Conservation (phyloP, 2,329 filamentous ascomycete genomes). For the Monosporascus sp. region DNA sequence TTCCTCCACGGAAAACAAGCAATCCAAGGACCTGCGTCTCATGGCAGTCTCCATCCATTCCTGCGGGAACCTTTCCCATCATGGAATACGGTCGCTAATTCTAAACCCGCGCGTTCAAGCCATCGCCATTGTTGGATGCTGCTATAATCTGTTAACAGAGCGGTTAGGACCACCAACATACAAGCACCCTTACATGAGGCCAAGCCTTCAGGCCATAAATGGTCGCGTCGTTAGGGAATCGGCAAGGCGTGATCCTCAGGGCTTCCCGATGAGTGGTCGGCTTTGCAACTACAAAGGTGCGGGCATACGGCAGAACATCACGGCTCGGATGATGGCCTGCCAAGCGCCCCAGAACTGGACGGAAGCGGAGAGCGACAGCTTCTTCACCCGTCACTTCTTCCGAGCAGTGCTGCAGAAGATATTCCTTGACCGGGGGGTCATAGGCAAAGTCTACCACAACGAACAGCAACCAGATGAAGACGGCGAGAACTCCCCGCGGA, state of each 20-base stretch:
- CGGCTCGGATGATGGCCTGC: constrained; percentile 95
- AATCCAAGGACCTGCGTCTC: constrained; percentile 42
- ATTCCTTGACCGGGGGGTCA: constrained; percentile 79
- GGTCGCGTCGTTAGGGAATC: constrained; percentile 65
- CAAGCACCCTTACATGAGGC: constrained; percentile 73
- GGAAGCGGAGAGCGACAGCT: constrained; percentile 69
- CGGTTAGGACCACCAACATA: constrained; percentile 80
- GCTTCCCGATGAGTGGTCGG: constrained; percentile 83
- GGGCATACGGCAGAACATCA: constrained; percentile 86
- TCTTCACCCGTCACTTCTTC: constrained; percentile 92
- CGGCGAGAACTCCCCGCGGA: constrained; percentile 20
- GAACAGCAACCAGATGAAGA: constrained; percentile 21
- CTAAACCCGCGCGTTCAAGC: constrained; percentile 79
- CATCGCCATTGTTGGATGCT: constrained; percentile 96
- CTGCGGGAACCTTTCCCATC: constrained; percentile 95
- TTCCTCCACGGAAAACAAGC: constrained; percentile 13
- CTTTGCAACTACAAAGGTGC: constrained; percentile 53
- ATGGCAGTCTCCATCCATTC: constrained; percentile 96
- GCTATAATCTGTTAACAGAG: constrained; percentile 95
- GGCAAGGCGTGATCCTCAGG: constrained; percentile 74
- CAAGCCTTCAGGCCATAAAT: constrained; percentile 59
- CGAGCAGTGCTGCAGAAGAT: constrained; percentile 85
- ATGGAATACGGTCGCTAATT: constrained; percentile 79
- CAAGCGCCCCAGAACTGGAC: constrained; percentile 95
- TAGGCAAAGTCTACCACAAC: constrained; percentile 52